phyloP scores from a whole-genome alignment of 257 asterid genomes.

The Petunia secreta region DNA sequence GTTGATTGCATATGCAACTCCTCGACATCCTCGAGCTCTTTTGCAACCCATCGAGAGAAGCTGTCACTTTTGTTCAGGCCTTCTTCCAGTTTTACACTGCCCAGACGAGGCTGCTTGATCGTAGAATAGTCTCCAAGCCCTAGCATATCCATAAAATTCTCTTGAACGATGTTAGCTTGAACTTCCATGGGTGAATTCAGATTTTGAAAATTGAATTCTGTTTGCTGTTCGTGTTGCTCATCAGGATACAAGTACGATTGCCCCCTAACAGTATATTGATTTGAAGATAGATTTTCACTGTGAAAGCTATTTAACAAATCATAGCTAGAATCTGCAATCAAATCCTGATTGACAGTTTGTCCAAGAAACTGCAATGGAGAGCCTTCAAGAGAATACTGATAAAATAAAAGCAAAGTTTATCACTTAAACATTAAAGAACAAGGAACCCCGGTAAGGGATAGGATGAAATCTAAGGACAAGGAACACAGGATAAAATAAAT shows the following conservation, averaged over 20 bases:
- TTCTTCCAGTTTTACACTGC: slow-evolving; percentile 62
- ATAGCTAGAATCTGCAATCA: slow-evolving; percentile 32
- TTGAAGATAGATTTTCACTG: slow-evolving; percentile 44
- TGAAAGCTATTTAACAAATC: slow-evolving; percentile 43
- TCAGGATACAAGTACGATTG: slow-evolving; percentile 41
- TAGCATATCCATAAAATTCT: slow-evolving; percentile 41
- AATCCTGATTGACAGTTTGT: slow-evolving; percentile 37
- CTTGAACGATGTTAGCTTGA: slow-evolving; percentile 43
- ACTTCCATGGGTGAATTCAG: slow-evolving; percentile 46
- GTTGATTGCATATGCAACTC: slow-evolving; percentile 63
- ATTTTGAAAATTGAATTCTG: slow-evolving; percentile 46
- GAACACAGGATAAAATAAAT: slow-evolving; percentile 14
- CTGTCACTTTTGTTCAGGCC: slow-evolving; percentile 95
- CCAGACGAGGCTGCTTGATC: slow-evolving; percentile 61
- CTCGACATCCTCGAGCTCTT: slow-evolving; percentile 77
- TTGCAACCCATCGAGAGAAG: slow-evolving; percentile 89
- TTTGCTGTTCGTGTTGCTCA: slow-evolving; percentile 51
- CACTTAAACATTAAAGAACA: slow-evolving; percentile 12
- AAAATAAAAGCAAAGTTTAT: slow-evolving; percentile 16
- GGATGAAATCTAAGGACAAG: background rate
- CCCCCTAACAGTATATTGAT: slow-evolving; percentile 42
- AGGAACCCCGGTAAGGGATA: background rate
- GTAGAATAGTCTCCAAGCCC: slow-evolving; percentile 55
- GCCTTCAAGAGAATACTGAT: slow-evolving; percentile 42
- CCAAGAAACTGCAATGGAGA: slow-evolving; percentile 34